Conservation (phyloP, 2,329 filamentous ascomycete genomes). For the Xylariaceae sp. region DNA sequence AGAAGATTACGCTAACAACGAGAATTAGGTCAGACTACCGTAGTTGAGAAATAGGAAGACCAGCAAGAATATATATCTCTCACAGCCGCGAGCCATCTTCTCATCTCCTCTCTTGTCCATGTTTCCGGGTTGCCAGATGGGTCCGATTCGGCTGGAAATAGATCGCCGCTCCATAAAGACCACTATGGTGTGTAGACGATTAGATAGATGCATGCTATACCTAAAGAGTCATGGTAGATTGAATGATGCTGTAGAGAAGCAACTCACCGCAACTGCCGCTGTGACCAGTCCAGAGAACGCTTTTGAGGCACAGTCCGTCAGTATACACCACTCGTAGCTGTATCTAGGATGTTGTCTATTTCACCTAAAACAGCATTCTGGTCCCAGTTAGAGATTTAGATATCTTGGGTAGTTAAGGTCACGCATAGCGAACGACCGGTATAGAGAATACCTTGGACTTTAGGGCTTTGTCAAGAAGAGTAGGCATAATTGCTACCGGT, state of each 20-base stretch:
- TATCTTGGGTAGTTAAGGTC: no score
- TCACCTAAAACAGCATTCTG: slow-evolving; percentile 67
- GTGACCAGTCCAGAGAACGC: slow-evolving; percentile 79
- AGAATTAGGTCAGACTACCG: slow-evolving; percentile 4
- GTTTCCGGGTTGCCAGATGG: slow-evolving; percentile 65
- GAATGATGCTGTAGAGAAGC: not conserved
- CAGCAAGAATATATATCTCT: slow-evolving; percentile 32
- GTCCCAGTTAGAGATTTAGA: slow-evolving; percentile 14
- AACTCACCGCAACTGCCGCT: slow-evolving; percentile 58
- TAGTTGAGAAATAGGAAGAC: not conserved
- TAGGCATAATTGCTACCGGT: slow-evolving; percentile 52
- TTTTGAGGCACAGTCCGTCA: slow-evolving; percentile 34
- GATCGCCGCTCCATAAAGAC: slow-evolving; percentile 78
- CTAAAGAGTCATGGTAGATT: not conserved
- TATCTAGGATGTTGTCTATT: slow-evolving; percentile 1
- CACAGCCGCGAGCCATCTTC: slow-evolving; percentile 75
- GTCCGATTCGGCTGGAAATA: slow-evolving; percentile 71
- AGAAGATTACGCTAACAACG: slow-evolving; percentile 55
- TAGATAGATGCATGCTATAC: not conserved
- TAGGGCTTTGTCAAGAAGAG: slow-evolving; percentile 61
- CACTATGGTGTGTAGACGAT: slow-evolving; percentile 38
- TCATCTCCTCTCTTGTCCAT: slow-evolving; percentile 78
- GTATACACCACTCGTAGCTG: slow-evolving; percentile 13
- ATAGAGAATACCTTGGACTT: slow-evolving; percentile 56
- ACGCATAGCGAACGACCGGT: no score